Conservation (phyloP, 2,329 filamentous ascomycete genomes). For the Curvularia verruculosa region DNA sequence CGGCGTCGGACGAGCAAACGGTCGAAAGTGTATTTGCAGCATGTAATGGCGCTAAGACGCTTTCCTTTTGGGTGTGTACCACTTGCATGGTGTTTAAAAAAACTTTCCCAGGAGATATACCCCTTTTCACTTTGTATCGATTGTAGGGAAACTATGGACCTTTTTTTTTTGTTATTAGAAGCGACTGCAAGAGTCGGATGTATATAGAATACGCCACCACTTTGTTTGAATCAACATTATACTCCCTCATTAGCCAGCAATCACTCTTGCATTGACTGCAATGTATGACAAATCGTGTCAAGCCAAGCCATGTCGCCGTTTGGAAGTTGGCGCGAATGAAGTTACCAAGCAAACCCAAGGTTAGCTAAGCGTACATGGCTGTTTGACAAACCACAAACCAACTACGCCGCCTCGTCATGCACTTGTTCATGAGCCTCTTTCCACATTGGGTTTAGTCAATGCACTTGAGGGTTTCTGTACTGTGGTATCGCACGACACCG, state of each 20-base stretch:
- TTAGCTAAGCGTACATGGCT: not conserved
- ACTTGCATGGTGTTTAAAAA: not conserved
- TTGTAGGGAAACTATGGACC: constrained; percentile 1
- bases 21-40: not conserved
- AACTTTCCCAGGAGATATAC: not conserved
- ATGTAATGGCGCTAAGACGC: not conserved
- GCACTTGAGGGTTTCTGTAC: not conserved
- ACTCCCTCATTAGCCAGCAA: not conserved
- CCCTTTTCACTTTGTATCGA: constrained; percentile 11
- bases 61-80: not conserved
- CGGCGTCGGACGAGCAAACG: not conserved
- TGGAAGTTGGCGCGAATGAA: not conserved
- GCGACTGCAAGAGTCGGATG: not conserved
- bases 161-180: not conserved
- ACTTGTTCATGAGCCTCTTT: not conserved
- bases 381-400: not conserved
- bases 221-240: not conserved
- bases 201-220: not conserved
- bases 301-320: not conserved
- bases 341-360: not conserved
- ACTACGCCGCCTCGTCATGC: not conserved
- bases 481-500: not conserved
- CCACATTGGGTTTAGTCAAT: not conserved
- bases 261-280: not conserved
- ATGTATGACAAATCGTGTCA: not conserved